Base-by-base conservation (phyloP, 805 yeast genomes). In the Yueomyces sp. region DNA sequence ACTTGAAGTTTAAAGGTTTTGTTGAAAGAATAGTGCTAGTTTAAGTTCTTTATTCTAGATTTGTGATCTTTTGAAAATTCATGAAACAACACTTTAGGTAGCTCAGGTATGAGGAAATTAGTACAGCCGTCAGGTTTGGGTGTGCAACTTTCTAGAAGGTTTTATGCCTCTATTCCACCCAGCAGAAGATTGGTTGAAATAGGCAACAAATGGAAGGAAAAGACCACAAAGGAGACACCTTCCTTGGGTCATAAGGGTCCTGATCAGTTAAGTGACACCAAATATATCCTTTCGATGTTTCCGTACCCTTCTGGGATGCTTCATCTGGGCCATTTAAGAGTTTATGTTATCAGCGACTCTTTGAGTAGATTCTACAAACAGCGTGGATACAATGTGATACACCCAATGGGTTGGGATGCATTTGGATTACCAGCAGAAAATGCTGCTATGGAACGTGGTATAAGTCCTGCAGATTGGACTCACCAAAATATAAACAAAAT, bases 331-430 rank as follows among this genome's bases (percentile, higher is more conserved):
- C 98, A 92, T 62, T 70, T 88, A 39, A 68, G 98, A 43, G 98
- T 92, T 0, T 92, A 85, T 61, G 83, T 96, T 1, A 86, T 92
- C 31, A 78, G 88, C 52, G 98, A 92, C 60, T 81, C 79, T 2
- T 57, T 92, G 37, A 73, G 94, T 1, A 68, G 97, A 50, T 90
- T 74, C 60, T 74, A 85, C 50, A 68, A 92, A 49, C 72, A 85
- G 63, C 74, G 73, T 42, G 96, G 96, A 1, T 73, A 70, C 51
- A 65, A 78, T 36, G 95, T 90, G 11, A 69, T 90, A 2, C 95
- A 92, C 57, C 96, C 97, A 0, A 88, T 92, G 94, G 98, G 98
- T 0, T 92, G 96, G 96, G 98, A 92, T 67, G 95, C 97, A 0
- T 92, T 92, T 69, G 98, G 98, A 1, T 68, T 92, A 29, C 98